Evolutionary conservation across 768 basidiomycete genomes (phyloP).

Genomic region (Rhodotorula toruloides): DNA sequence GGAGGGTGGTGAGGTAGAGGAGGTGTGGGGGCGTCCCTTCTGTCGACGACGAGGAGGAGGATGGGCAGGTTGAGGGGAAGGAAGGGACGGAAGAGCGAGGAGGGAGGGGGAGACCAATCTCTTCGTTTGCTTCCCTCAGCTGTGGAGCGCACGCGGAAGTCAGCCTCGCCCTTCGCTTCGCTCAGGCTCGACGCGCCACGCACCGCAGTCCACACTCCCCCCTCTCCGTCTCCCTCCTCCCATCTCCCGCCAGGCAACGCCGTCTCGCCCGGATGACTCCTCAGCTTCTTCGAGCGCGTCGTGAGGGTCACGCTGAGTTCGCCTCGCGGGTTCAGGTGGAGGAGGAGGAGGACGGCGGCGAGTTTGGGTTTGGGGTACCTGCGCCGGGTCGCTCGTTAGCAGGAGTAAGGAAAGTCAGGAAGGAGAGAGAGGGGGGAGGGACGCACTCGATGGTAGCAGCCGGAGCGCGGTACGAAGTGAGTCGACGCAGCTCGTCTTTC

Average conservation of each 20-base stretch:
- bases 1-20: slow-evolving; percentile 35
- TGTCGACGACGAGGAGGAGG: background rate
- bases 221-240: slow-evolving; percentile 26
- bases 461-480: background rate
- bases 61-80: background rate
- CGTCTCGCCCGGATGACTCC: slow-evolving; percentile 40
- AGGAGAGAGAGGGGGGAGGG: background rate
- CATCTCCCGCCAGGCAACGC: slow-evolving; percentile 39
- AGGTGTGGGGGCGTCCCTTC: background rate
- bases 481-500: background rate
- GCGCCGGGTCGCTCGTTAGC: background rate
- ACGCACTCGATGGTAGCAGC: background rate
- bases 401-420: background rate
- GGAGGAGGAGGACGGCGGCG: slow-evolving; percentile 39
- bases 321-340: slow-evolving; percentile 27
- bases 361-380: slow-evolving; percentile 13
- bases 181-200: background rate
- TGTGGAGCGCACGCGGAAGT: background rate
- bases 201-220: slow-evolving; percentile 33
- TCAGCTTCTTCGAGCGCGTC: slow-evolving; percentile 29
- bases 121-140: slow-evolving; percentile 41
- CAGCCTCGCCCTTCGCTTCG: too few species aligned
- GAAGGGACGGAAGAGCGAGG: background rate
- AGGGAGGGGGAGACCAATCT: slow-evolving; percentile 26
- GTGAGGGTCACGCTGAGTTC: slow-evolving; percentile 33